Base-by-base conservation (phyloP, 352 stramenopile genomes). In the Pythium guiyangense region DNA sequence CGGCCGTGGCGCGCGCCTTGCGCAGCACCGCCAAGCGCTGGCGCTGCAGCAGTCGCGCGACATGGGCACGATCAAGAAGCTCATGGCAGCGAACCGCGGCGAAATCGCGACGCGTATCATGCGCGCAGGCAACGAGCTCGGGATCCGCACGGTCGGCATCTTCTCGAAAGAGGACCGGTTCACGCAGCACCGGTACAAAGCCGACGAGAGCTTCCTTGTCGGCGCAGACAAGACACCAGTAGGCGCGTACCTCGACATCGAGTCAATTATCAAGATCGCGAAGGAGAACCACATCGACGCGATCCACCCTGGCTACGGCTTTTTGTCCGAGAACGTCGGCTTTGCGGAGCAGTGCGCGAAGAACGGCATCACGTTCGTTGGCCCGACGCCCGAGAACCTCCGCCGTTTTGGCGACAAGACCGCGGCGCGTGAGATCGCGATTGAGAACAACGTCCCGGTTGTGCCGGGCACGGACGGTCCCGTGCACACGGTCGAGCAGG, bases 101-200 rank as follows among this genome's bases (percentile, higher is more conserved):
- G 97, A 99, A 73, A 99, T 99, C 74, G 96, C 96, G 11, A 97
- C 95, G 43, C 87, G 97, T 22, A 98, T 99, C 63, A 97, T 97
- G 78, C 86, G 97, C 50, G 94, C 96, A 1, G 83, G 79, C 6
- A 96, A 96, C 53, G 96, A 99, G 70, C 79, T 99, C 42, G 93
- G 88, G 44, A 85, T 97, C 52, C 73, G 78, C 52, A 98, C 94
- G 17, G 91, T 97, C 29, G 91, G 76, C 39, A 87, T 97, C 59
- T 97, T 94, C 74, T 87, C 76, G 44, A 86, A 97, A 59, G 96
- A 98, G 63, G 96, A 98, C 75, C 79, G 86, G 22, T 97, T 97
- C 72, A 97, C 92, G 43, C 91, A 98, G 75, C 95, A 98, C 80
- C 86, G 94, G 18, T 98, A 98, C 77, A 98, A 99, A 75, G 96